phyloP scores from a whole-genome alignment of 2,329 filamentous ascomycete species.

The Sordariomycetes sp. region DNA sequence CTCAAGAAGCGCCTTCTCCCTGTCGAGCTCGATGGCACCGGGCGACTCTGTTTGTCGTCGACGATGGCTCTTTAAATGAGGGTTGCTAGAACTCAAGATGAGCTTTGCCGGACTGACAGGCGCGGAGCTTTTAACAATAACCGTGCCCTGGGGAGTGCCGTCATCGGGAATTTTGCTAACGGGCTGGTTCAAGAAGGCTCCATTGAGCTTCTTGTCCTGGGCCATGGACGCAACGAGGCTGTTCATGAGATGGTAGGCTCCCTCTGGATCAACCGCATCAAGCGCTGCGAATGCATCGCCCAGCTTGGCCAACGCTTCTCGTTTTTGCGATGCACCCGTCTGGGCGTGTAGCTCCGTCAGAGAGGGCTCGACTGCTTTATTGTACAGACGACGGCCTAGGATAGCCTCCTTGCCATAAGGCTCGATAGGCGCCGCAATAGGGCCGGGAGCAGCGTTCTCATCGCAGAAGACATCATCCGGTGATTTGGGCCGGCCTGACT shows the following conservation, averaged over 20 bases:
- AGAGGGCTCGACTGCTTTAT: constrained; percentile 70
- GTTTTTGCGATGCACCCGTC: constrained; percentile 55
- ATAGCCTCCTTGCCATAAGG: constrained; percentile 70
- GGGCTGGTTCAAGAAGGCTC: constrained; percentile 33
- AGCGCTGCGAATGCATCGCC: constrained; percentile 80
- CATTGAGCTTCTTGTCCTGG: constrained; percentile 55
- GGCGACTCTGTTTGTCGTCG: constrained; percentile 46
- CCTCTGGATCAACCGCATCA: constrained; percentile 83
- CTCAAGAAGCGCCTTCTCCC: constrained; percentile 37
- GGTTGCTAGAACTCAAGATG: constrained; percentile 71
- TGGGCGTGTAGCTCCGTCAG: constrained; percentile 84
- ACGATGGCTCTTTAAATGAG: constrained; percentile 72
- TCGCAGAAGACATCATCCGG: constrained; percentile 37
- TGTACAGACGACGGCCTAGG: constrained; percentile 73
- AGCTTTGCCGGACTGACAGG: constrained; percentile 51
- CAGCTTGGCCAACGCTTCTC: constrained; percentile 74
- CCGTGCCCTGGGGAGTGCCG: constrained; percentile 43
- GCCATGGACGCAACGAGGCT: constrained; percentile 66
- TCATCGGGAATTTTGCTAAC: constrained; percentile 30
- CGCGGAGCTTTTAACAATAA: constrained; percentile 45
- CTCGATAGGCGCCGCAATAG: constrained; percentile 35
- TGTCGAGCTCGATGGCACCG: constrained; percentile 22
- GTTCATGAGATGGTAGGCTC: constrained; percentile 76
- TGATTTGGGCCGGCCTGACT: constrained; percentile 22
- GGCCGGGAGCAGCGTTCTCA: constrained; percentile 56